A percentile compares a stretch with the other conserved stretches of the same genome.
Conservation (phyloP, 1,139 yeast species). For the Hansenula lynferdii region DNA sequence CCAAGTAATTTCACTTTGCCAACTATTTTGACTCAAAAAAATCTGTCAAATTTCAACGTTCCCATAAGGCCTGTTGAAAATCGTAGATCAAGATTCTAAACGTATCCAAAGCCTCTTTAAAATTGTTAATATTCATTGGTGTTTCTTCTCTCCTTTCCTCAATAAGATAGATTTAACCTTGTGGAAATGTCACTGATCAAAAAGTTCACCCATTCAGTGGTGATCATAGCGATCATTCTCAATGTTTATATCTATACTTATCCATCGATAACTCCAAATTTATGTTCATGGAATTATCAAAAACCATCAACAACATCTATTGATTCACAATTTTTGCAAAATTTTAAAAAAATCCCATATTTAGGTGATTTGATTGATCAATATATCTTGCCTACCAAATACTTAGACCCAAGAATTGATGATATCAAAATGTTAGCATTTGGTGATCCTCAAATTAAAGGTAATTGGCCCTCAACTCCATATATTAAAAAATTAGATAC, state of each 20-base stretch:
- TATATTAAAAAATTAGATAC: slow-evolving; percentile 75
- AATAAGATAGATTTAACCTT: too few species aligned
- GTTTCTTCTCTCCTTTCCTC: too few species aligned
- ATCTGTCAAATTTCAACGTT: too few species aligned
- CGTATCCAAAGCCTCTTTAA: too few species aligned
- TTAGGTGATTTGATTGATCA: slow-evolving; percentile 31
- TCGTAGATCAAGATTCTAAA: too few species aligned
- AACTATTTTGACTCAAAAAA: too few species aligned
- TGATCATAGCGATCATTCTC: slow-evolving; percentile 34
- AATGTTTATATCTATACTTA: slow-evolving; percentile 67
- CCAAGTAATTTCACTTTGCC: too few species aligned
- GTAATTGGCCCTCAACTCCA: slow-evolving; percentile 70
- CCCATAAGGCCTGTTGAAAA: too few species aligned
- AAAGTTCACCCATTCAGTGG: slow-evolving; percentile 8
- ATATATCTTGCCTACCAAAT: slow-evolving; percentile 19
- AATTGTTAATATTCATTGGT: too few species aligned
- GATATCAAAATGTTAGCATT: slow-evolving; percentile 70
- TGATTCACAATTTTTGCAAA: slow-evolving; percentile 14
- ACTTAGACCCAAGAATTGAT: slow-evolving; percentile 17
- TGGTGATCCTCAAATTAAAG: slow-evolving; percentile 97
- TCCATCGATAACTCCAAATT: slow-evolving; percentile 51
- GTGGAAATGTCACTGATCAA: slow-evolving; percentile 11
- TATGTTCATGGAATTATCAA: slow-evolving; percentile 52
- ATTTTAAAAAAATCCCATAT: slow-evolving; percentile 26
- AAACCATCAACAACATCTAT: slow-evolving; percentile 9